A percentile compares a stretch with the other conserved stretches of the same genome.
These are phyloP conservation scores for Pestalotiopsis sp. DNA, from an alignment of 2,329 filamentous ascomycete genomes.

Conservation along the genomic window DNA sequence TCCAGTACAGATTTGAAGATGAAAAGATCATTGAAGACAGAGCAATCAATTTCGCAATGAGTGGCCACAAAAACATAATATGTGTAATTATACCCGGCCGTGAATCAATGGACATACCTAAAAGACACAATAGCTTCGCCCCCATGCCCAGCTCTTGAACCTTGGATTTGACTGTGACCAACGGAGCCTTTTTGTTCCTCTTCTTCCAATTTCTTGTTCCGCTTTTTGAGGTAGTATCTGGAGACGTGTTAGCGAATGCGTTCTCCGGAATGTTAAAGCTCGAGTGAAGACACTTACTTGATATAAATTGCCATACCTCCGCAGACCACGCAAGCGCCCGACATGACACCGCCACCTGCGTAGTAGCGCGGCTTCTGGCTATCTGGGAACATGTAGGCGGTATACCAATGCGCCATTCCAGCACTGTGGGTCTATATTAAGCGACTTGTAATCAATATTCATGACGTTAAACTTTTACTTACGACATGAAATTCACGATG, in stretches of 20 bases:
- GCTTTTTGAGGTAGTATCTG: conserved; percentile 23
- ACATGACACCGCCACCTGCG: conserved; percentile 30
- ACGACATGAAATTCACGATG: conserved; percentile 28
- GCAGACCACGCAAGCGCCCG: conserved; percentile 27
- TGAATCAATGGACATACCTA: conserved; percentile 7
- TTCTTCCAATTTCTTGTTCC: conserved; percentile 23
- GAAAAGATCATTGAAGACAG: no score
- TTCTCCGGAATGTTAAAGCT: background rate
- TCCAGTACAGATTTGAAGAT: no score
- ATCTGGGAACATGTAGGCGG: conserved; percentile 33
- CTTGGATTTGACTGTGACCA: background rate
- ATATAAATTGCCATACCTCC: conserved; percentile 28
- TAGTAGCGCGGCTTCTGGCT: conserved; percentile 32
- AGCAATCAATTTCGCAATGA: no score
- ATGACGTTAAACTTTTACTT: background rate
- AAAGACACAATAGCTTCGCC: conserved; percentile 2
- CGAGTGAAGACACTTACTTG: conserved; percentile 19
- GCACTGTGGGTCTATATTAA: background rate
- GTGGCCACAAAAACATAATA: no score
- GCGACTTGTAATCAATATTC: background rate
- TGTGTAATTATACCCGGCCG: no score
- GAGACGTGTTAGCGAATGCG: background rate
- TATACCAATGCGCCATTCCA: conserved; percentile 29
- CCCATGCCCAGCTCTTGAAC: conserved; percentile 4
- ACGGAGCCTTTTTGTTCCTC: conserved; percentile 3